These are phyloP conservation scores for Corinectria fuckeliana DNA, from an alignment of 2,329 filamentous ascomycete species.

Conservation along the genomic window DNA sequence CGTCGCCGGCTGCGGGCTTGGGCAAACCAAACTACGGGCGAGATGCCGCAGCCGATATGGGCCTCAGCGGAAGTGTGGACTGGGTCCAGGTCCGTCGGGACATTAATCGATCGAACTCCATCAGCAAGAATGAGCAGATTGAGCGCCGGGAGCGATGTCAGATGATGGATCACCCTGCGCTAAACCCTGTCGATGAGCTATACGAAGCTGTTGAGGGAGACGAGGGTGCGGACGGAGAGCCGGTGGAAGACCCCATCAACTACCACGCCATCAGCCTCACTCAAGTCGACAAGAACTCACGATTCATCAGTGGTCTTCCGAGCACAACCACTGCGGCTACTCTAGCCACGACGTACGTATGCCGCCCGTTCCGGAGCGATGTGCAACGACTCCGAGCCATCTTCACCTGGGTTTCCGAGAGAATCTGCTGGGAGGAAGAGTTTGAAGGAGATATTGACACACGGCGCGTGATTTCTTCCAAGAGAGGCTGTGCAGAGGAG, in stretches of 20 bases:
- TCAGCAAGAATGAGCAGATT: conserved; percentile 84
- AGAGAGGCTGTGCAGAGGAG: conserved; percentile 85
- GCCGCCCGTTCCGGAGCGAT: conserved; percentile 91
- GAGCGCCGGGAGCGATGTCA: conserved; percentile 90
- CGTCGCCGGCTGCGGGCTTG: conserved; percentile 52
- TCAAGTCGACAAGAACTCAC: conserved; percentile 93
- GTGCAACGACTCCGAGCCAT: conserved; percentile 92
- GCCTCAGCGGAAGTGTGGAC: conserved; percentile 69
- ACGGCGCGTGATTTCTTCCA: conserved; percentile 81
- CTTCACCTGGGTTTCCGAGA: conserved; percentile 97
- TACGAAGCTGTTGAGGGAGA: conserved; percentile 87
- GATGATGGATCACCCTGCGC: conserved; percentile 89
- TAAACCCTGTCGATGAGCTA: conserved; percentile 89
- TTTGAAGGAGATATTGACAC: conserved; percentile 87
- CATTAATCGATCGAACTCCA: conserved; percentile 91
- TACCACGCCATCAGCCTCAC: conserved; percentile 80
- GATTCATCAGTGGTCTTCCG: conserved; percentile 85
- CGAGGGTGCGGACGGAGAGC: conserved; percentile 83
- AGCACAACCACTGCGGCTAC: conserved; percentile 81
- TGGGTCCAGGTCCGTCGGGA: conserved; percentile 99
- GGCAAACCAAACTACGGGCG: conserved; percentile 47
- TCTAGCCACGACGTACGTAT: conserved; percentile 89
- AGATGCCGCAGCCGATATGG: conserved; percentile 73
- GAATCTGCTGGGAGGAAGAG: conserved; percentile 94
- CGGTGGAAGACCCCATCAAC: conserved; percentile 82